These are phyloP conservation scores for Penicillium canescens DNA, from an alignment of 495 filamentous ascomycete species.

Conservation along the genomic window DNA sequence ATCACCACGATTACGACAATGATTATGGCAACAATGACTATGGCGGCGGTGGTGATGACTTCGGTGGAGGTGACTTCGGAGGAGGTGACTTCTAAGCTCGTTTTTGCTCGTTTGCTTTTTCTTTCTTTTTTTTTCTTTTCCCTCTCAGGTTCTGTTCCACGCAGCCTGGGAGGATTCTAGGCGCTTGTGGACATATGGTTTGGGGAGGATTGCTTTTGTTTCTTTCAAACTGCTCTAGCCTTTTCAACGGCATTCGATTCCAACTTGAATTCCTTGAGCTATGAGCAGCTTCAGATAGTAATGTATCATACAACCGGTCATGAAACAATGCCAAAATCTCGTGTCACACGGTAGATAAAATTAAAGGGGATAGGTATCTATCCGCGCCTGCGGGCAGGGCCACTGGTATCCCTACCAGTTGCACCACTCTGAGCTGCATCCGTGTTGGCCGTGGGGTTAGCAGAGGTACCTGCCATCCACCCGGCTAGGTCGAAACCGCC, in stretches of 20 bases:
- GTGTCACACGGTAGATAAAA: neutral
- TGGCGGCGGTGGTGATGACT: constrained; percentile 38
- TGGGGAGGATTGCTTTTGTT: constrained; percentile 9
- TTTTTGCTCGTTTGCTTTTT: constrained; percentile 4
- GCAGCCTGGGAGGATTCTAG: constrained; percentile 1
- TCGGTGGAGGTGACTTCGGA: constrained; percentile 46
- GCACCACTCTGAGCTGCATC: constrained; percentile 28
- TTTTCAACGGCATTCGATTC: neutral
- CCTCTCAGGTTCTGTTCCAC: neutral
- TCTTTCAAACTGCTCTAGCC: neutral
- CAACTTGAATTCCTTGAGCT: constrained; percentile 1
- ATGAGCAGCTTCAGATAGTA: neutral
- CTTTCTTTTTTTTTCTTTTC: constrained; percentile 2
- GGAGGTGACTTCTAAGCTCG: constrained; percentile 55
- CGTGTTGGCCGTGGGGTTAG: constrained; percentile 24
- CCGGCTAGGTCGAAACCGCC: constrained; percentile 78
- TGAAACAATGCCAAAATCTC: neutral
- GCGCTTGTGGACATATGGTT: constrained; percentile 2
- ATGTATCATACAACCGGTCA: constrained; percentile 7
- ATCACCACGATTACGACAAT: constrained; percentile 48
- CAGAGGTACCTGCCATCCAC: constrained; percentile 65
- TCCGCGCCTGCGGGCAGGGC: constrained; percentile 35
- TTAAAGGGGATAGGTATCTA: constrained; percentile 11
- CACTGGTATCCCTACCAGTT: constrained; percentile 38
- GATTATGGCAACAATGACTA: constrained; percentile 49